Conservation (phyloP, 495 filamentous ascomycete genomes). For the Amniculicola lignicola region DNA sequence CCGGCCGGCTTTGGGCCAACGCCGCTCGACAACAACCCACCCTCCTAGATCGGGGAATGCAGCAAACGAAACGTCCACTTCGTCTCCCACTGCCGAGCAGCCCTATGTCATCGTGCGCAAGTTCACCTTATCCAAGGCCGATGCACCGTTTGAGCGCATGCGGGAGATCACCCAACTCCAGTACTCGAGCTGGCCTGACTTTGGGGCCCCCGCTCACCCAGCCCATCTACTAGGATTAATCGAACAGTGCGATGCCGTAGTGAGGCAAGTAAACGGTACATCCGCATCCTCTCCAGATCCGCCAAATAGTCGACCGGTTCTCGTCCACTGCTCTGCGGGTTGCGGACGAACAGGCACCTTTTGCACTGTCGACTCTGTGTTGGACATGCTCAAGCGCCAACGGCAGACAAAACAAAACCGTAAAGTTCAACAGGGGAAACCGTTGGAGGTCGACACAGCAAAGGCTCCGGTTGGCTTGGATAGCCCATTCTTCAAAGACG, state of each 20-base stretch:
- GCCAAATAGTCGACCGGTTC: slow-evolving; percentile 60
- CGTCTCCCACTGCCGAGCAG: slow-evolving; percentile 49
- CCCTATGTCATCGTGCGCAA: slow-evolving; percentile 82
- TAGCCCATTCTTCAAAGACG: slow-evolving; percentile 28
- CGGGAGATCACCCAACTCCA: slow-evolving; percentile 95
- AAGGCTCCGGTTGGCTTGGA: background rate
- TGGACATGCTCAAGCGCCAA: slow-evolving; percentile 88
- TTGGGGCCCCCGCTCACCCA: slow-evolving; percentile 87
- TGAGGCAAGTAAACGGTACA: slow-evolving; percentile 40
- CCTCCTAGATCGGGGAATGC: slow-evolving; percentile 22
- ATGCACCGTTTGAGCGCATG: slow-evolving; percentile 77
- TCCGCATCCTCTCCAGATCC: slow-evolving; percentile 50
- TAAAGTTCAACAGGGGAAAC: slow-evolving; percentile 25
- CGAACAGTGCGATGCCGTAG: slow-evolving; percentile 69
- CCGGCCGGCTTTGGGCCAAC: slow-evolving; percentile 31
- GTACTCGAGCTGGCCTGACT: slow-evolving; percentile 93
- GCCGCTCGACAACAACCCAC: slow-evolving; percentile 31
- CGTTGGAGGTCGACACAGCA: slow-evolving; percentile 47
- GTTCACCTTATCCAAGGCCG: slow-evolving; percentile 74
- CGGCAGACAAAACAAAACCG: slow-evolving; percentile 38
- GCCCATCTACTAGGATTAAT: slow-evolving; percentile 80
- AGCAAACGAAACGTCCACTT: slow-evolving; percentile 13
- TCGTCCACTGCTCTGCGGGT: slow-evolving; percentile 94
- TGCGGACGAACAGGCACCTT: slow-evolving; percentile 96
- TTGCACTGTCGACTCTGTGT: slow-evolving; percentile 90